Evolutionary conservation across 345 rosid genomes (phyloP).

Genomic region (Passiflora organensis): DNA sequence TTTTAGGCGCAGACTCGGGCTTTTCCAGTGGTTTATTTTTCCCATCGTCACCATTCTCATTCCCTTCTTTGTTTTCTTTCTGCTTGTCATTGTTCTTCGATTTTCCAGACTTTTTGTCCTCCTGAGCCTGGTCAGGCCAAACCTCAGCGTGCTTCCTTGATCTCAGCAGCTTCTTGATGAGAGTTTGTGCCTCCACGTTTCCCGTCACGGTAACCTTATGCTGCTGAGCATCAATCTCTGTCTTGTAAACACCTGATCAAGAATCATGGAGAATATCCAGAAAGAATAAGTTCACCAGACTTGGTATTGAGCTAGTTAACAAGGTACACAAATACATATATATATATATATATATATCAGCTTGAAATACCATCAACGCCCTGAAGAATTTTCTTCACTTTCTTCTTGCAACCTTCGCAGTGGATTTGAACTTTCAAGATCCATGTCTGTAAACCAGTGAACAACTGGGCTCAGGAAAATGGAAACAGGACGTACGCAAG

Average conservation of each 20-base stretch:
- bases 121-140: conserved; percentile 39
- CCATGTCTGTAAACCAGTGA: conserved; percentile 44
- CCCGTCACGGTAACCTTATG: conserved; percentile 64
- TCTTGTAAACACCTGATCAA: conserved; percentile 59
- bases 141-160: conserved; percentile 62
- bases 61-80: conserved; percentile 8
- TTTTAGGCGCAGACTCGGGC: conserved; percentile 10
- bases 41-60: conserved; percentile 1
- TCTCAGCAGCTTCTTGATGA: conserved; percentile 46
- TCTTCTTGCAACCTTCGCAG: conserved; percentile 71
- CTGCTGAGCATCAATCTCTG: conserved; percentile 47
- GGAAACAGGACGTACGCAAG: background rate
- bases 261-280: background rate
- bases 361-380: conserved; percentile 44
- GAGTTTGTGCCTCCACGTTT: conserved; percentile 44
- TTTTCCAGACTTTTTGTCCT: conserved; percentile 28
- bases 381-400: conserved; percentile 65
- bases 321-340: background rate
- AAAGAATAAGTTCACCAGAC: background rate
- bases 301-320: background rate
- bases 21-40: conserved; percentile 15
- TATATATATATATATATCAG: background rate
- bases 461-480: background rate
- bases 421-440: conserved; percentile 57
- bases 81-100: conserved; percentile 28